Evolutionary conservation across 2,329 filamentous ascomycete genomes (phyloP).

Genomic region (Aspergillus pseudoterreus): DNA sequence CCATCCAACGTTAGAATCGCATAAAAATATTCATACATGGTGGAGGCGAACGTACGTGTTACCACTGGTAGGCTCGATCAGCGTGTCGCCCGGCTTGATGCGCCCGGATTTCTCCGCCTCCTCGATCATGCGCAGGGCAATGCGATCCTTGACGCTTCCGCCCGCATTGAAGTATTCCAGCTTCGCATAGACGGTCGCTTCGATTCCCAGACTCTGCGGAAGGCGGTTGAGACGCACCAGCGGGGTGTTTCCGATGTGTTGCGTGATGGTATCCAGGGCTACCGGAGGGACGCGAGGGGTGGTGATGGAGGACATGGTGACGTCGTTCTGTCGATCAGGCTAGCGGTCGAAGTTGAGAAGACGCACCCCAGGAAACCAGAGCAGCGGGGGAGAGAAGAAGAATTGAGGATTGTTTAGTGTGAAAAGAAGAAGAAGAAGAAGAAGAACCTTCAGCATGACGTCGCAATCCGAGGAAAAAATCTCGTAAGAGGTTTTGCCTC

Average conservation of each 20-base stretch:
- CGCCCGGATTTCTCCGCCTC: conserved; percentile 85
- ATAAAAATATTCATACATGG: not conserved
- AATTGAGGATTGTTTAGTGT: not conserved
- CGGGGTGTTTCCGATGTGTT: conserved; percentile 95
- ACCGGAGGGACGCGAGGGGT: conserved; percentile 52
- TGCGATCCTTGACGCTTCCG: conserved; percentile 90
- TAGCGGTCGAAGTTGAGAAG: not conserved
- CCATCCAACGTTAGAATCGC: not conserved
- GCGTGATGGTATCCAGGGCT: conserved; percentile 65
- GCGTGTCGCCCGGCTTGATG: conserved; percentile 93
- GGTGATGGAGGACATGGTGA: conserved; percentile 47
- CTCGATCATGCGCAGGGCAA: conserved; percentile 95
- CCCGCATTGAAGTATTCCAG: conserved; percentile 92
- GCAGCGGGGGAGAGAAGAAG: not conserved
- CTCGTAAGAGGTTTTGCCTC: conserved; percentile 15
- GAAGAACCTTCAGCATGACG: not conserved
- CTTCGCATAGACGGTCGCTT: conserved; percentile 86
- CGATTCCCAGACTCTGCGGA: conserved; percentile 83
- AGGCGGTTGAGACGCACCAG: conserved; percentile 91
- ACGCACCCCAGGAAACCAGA: not conserved
- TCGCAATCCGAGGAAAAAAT: conserved; percentile 9
- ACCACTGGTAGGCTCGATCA: conserved; percentile 96
- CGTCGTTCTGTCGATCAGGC: not conserved
- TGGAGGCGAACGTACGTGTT: conserved; percentile 62
- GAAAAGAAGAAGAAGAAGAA: too few species aligned